Base-by-base conservation (phyloP, 2,329 filamentous ascomycete species). In the Cordyceps pruinosa region DNA sequence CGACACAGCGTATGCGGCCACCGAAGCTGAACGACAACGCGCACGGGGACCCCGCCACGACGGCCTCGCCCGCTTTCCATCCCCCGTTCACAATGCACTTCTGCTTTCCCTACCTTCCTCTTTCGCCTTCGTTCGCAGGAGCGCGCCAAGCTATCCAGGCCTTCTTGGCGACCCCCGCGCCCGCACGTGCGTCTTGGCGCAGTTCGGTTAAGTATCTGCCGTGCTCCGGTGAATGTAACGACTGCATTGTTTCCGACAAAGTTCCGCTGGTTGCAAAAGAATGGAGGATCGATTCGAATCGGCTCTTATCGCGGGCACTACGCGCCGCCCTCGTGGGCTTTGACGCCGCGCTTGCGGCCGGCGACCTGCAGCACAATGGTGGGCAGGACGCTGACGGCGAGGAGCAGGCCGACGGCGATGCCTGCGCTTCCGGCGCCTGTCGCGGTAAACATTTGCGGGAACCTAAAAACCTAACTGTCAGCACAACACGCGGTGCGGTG, bases 391-490 rank as follows among this genome's bases (percentile, higher is more conserved):
- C 51, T 39, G 1, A 46, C 51, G 21, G 41, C 51, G 7, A 54
- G 17, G 17, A 54, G 41, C 23, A 54, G 41, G 21, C 41, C 51
- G 5, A 46, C 51, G 23, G 51, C 42, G 4, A 54, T 21, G 12
- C 41, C 51, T 8, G 51, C 51, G 32, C 51, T 54, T 46, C 30
- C 25, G 21, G 23, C 41, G n/a, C 51, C 51, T 30, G 42, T 46
- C 3, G 51, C 42, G 8, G 15, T 10, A 30, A 54, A 54, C 51
- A 54, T 46, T 46, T 54, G 51, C 42, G 41, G 51, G 19, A 54
- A 46, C 51, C 51, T 54, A n/a, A 26, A n/a, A 26, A 13, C 23
- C 23, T 23, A 32, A 19, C 12, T n/a, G 10, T 35, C 10, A 46
- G 25, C 13, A 37, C 6, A n/a, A 41, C 8, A n/a, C 17, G 4